Evolutionary conservation across 2,329 filamentous ascomycete species (phyloP).

Genomic region (Colletotrichum lini): DNA sequence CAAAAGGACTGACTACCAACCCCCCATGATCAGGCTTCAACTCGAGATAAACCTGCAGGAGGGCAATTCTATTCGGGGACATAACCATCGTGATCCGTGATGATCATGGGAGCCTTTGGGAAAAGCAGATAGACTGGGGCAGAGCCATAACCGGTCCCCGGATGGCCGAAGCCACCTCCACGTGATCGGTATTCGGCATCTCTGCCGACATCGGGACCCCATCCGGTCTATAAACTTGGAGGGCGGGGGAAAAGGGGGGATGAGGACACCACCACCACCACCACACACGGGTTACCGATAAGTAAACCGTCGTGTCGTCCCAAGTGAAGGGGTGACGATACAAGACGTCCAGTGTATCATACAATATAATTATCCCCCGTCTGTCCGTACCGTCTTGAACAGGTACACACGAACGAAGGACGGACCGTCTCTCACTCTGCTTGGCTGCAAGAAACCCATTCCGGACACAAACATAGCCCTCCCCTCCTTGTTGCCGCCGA

Average conservation of each 20-base stretch:
- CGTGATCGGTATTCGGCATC: conserved; percentile 35
- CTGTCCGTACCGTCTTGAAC: conserved; percentile 12
- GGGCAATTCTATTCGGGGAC: background rate
- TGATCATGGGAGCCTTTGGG: background rate
- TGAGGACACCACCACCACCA: background rate
- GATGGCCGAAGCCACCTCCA: background rate
- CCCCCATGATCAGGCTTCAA: background rate
- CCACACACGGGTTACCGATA: conserved; percentile 12
- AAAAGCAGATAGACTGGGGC: background rate
- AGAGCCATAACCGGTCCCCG: background rate
- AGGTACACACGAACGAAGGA: background rate
- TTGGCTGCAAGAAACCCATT: conserved; percentile 14
- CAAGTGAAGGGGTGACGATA: conserved; percentile 3
- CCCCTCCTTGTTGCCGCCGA: conserved; percentile 3
- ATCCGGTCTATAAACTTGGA: background rate
- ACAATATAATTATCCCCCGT: conserved; percentile 28
- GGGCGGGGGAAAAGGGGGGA: background rate
- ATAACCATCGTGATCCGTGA: background rate
- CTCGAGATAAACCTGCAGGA: conserved; percentile 19
- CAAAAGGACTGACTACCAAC: background rate
- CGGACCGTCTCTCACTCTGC: conserved; percentile 8
- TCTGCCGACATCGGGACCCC: conserved; percentile 32
- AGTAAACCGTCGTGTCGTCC: conserved; percentile 11
- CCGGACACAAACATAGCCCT: background rate
- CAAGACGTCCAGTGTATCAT: conserved; percentile 18